These are phyloP conservation scores for Elaeagnus macrophylla DNA, from an alignment of 306 rosid species.

Conservation along the genomic window DNA sequence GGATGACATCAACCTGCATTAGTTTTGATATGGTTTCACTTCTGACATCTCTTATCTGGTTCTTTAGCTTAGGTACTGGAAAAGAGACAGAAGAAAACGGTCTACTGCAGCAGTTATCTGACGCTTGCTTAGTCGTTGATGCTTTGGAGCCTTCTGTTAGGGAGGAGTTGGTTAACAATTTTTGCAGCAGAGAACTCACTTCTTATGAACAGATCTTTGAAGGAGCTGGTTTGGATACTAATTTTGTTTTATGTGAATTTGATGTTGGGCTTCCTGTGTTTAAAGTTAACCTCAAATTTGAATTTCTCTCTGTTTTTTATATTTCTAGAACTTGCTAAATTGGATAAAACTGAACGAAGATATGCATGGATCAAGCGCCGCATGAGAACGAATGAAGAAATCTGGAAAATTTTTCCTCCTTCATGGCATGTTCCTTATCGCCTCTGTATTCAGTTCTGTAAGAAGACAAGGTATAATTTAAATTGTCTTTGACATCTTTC, in stretches of 20 bases:
- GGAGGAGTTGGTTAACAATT: conserved; percentile 94
- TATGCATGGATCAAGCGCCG: conserved; percentile 99
- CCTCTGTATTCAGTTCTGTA: conserved; percentile 87
- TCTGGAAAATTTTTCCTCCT: conserved; percentile 89
- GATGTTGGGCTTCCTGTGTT: conserved; percentile 11
- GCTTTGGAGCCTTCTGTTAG: conserved; percentile 96
- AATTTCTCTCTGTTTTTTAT: conserved; percentile 10
- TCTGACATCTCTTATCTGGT: conserved; percentile 18
- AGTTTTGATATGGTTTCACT: not conserved
- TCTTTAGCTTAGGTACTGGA: conserved; percentile 98
- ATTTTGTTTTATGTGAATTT: conserved; percentile 13
- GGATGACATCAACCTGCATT: too few relatives aligned
- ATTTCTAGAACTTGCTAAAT: conserved; percentile 70
- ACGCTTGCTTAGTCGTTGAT: conserved; percentile 96
- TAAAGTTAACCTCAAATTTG: conserved; percentile 15
- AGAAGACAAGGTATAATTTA: conserved; percentile 72
- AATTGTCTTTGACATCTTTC: conserved; percentile 10
- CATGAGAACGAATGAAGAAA: conserved; percentile 95
- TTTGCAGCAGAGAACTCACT: conserved; percentile 91
- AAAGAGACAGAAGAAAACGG: conserved; percentile 91
- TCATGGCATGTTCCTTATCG: conserved; percentile 97
- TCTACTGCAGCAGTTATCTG: conserved; percentile 85
- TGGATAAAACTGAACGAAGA: conserved; percentile 95
- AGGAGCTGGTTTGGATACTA: conserved; percentile 70
- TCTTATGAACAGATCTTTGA: conserved; percentile 97